Conservation (phyloP, 208 protist species). For the Trypanosoma congolense region DNA sequence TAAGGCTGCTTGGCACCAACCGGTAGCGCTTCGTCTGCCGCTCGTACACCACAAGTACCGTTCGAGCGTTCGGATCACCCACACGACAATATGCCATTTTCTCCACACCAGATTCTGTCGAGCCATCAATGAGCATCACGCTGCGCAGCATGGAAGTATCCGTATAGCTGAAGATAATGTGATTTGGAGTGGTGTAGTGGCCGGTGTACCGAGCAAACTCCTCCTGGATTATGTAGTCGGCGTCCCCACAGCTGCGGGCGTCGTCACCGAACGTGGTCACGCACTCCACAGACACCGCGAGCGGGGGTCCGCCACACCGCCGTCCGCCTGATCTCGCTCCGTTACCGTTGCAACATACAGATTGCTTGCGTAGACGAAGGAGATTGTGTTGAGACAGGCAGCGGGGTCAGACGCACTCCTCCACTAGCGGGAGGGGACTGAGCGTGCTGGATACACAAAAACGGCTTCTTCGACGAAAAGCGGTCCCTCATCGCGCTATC, state of each 20-base stretch:
- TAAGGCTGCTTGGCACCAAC: slow-evolving; percentile 38
- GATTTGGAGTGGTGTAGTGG: slow-evolving; percentile 69
- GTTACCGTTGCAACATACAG: slow-evolving; percentile 56
- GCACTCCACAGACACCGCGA: slow-evolving; percentile 38
- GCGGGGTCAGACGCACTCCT: not conserved
- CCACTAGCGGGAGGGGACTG: slow-evolving; percentile 11
- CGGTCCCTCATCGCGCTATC: slow-evolving; percentile 28
- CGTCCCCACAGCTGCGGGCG: slow-evolving; percentile 63
- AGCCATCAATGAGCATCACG: slow-evolving; percentile 47
- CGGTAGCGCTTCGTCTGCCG: slow-evolving; percentile 21
- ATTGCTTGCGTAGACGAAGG: slow-evolving; percentile 73
- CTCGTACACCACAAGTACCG: slow-evolving; percentile 59
- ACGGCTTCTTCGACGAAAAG: slow-evolving; percentile 41
- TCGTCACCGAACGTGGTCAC: slow-evolving; percentile 66
- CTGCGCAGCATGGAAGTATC: slow-evolving; percentile 64
- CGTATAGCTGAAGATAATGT: slow-evolving; percentile 72
- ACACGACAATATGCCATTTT: slow-evolving; percentile 76
- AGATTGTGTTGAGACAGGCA: slow-evolving; percentile 23
- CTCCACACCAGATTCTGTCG: slow-evolving; percentile 31
- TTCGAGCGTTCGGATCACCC: slow-evolving; percentile 66
- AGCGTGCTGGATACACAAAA: slow-evolving; percentile 43
- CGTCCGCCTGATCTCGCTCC: slow-evolving; percentile 17
- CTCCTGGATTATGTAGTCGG: slow-evolving; percentile 91
- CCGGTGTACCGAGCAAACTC: slow-evolving; percentile 88
- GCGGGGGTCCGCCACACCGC: slow-evolving; percentile 2